Base-by-base conservation (phyloP, 768 basidiomycete genomes). In the Rhizopogon sp. region DNA sequence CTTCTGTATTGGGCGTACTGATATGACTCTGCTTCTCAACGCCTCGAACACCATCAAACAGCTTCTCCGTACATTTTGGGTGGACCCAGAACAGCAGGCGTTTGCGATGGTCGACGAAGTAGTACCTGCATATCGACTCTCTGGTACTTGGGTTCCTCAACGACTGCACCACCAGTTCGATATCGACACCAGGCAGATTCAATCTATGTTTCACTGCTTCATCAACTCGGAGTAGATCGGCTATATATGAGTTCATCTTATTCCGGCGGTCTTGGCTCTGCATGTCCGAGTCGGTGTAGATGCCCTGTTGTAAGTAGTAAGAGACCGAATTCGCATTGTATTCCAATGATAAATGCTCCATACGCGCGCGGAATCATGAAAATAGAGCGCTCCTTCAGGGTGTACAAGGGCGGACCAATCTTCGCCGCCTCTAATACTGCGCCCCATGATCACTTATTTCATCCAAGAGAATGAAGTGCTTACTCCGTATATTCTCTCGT, bases 371-470 rank as follows among this genome's bases (percentile, higher is more conserved):
- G 55, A 20, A 44, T 81, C 68, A 59, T 70, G 74, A 55, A 80
- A 84, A 62, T 84, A 85, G 16, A 76, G 69, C 10, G 73, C 74
- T 4, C 83, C 83, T 66, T 85, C 82, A 0, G 82, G 81, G 60
- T 84, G 82, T 5, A 69, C 61, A 35, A 68, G 66, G 3, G 72
- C 58, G 6, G 45, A 62, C 82, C 82, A 84, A 9, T 22, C 16
- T 49, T 17, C 33, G 16, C 33, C 0, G 4, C 9, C 33, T 35
- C 10, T 11, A 22, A 9, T 2, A 10, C 47, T 49, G 35, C 9
- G 14, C 8, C 17, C 3, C 20, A 35, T 37, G 35, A 37, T 35
- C n/a, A 6, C 20, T 22, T 8, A 49, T 16, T 37, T 2, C 8
- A 33, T 37, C 35, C 35, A 37, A 11, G 35, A 37, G 5, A 37